Evolutionary conservation across 2,329 filamentous ascomycete species (phyloP), one percentile per base, ranked within the genome.

Genomic region (Rhinocladiella similis): DNA sequence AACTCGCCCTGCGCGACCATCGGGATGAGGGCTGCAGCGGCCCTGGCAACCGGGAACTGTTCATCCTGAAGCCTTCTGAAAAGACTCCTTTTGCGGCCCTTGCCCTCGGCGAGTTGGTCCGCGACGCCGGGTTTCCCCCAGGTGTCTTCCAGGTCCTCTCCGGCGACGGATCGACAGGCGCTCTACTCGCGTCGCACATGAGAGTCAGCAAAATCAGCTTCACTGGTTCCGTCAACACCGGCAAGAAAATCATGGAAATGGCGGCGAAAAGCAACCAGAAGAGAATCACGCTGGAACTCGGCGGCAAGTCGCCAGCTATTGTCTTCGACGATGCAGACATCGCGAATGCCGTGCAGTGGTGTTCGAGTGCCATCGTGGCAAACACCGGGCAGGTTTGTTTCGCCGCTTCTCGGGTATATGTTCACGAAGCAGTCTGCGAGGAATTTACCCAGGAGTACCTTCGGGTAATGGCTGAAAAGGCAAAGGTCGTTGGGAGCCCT

Each of bases 171-270:
- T 83, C 84, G 20, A 85, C 87, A 0, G 89, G 89, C 12, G 79
- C 84, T 3, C 84, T 87, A 0, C 77, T 92, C 10, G 85, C 84
- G 1, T 78, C 79, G 39, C 89, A 92, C 67, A 73, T 83, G 22
- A 80, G 80, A 39, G 80, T 93, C n/a, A 84, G 89, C 66, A 92
- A 91, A 75, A 79, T 93, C 58, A 87, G 88, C 0, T 93, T 92
- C 62, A 92, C 89, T 0, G 89, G 89, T 36, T 88, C 84, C 1
- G 91, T 88, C 35, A 38, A 14, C 35, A 14, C 35, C 35, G n/a
- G 35, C 13, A 13, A 14, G 35, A 16, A 38, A 38, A 68, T 22
- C 67, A 69, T 6, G 73, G 74, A 6, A 69, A 69, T 45, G 69
- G 74, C 75, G 1, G 68, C 73, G 1, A 71, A 63, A 36, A 57